A percentile compares a stretch with the other conserved stretches of the same genome.
Evolutionary conservation across 2,329 filamentous ascomycete species (phyloP).

Genomic region (Cryphonectria carpinicola): DNA sequence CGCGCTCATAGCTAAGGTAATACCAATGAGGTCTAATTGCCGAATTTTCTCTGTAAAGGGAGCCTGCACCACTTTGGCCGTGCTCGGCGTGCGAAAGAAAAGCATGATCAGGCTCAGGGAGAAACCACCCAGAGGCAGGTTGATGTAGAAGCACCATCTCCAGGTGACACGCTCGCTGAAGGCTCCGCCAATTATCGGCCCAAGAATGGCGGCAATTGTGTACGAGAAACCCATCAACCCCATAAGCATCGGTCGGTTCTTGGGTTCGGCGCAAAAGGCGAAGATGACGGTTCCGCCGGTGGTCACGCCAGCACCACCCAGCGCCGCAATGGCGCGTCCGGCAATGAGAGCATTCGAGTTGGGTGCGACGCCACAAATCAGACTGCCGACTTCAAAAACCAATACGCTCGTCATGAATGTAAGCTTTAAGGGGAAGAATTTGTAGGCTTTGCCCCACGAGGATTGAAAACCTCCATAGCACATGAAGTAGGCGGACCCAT

Average conservation of each 20-base stretch:
- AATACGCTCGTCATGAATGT: slow-evolving; percentile 15
- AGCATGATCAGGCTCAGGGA: slow-evolving; percentile 38
- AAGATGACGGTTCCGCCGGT: slow-evolving; percentile 35
- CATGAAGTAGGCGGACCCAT: slow-evolving; percentile 22
- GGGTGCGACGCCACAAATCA: slow-evolving; percentile 49
- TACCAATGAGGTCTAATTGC: slow-evolving; percentile 36
- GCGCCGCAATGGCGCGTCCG: slow-evolving; percentile 49
- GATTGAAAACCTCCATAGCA: slow-evolving; percentile 14
- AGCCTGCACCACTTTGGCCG: slow-evolving; percentile 29
- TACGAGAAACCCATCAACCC: slow-evolving; percentile 28
- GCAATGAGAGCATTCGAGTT: slow-evolving; percentile 52
- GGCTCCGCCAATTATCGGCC: slow-evolving; percentile 43
- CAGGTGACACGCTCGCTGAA: slow-evolving; percentile 42
- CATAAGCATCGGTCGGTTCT: slow-evolving; percentile 29
- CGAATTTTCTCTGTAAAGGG: slow-evolving; percentile 27
- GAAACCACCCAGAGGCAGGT: slow-evolving; percentile 37
- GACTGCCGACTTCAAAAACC: slow-evolving; percentile 28
- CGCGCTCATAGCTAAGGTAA: slow-evolving; percentile 35
- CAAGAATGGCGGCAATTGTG: slow-evolving; percentile 34
- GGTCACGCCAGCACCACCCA: slow-evolving; percentile 51
- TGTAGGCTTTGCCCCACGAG: slow-evolving; percentile 18
- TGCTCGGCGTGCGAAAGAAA: slow-evolving; percentile 35
- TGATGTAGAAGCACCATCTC: slow-evolving; percentile 41
- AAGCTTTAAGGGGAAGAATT: slow-evolving; percentile 16
- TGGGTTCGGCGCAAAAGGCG: slow-evolving; percentile 31